These are phyloP conservation scores for Myriosclerotinia scirpicola DNA, from an alignment of 2,329 filamentous ascomycete species.

Conservation along the genomic window DNA sequence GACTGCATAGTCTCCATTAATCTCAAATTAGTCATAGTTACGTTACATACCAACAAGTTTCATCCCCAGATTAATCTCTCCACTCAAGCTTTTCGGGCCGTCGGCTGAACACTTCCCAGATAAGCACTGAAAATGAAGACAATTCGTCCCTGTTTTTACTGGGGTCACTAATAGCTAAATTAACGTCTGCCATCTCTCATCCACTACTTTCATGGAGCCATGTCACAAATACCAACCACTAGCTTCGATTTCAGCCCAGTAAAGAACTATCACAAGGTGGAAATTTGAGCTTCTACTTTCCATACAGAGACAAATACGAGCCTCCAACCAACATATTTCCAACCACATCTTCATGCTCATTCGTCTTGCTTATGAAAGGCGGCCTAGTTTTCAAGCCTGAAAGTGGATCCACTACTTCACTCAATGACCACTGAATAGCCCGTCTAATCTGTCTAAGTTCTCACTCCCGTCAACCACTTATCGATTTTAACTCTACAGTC, in stretches of 20 bases:
- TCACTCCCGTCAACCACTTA: background rate
- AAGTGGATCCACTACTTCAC: background rate
- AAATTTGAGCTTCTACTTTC: constrained; percentile 6
- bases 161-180: background rate
- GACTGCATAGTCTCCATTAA: background rate
- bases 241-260: background rate
- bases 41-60: background rate
- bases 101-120: background rate
- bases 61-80: constrained; percentile 2
- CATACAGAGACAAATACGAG: constrained; percentile 14
- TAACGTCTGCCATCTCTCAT: background rate
- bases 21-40: background rate
- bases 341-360: constrained; percentile 4
- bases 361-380: constrained; percentile 3
- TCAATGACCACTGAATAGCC: constrained; percentile 3
- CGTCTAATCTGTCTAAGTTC: background rate
- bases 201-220: background rate
- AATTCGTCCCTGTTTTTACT: background rate
- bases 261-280: background rate
- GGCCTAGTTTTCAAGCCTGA: constrained; percentile 1
- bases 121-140: constrained; percentile 11
- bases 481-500: background rate
- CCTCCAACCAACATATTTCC: background rate
- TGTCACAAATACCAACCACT: background rate
- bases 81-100: background rate